phyloP scores from a whole-genome alignment of 176 grass and related monocot genomes.

The Carex cristatella region DNA sequence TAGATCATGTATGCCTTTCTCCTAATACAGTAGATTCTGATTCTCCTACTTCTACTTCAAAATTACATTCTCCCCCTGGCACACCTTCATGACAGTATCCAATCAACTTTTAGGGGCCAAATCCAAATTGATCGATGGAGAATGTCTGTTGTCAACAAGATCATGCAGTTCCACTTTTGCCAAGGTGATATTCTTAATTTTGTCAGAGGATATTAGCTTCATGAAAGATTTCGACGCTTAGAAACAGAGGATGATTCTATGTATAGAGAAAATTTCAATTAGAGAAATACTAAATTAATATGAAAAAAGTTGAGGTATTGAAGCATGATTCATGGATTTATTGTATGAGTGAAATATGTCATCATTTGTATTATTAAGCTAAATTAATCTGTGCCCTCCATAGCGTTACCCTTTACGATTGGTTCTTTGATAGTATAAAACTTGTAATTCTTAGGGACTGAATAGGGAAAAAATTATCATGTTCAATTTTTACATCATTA shows the following conservation, averaged over 20 bases:
- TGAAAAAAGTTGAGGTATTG: background rate
- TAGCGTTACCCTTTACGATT: background rate
- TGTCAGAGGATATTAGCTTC: background rate
- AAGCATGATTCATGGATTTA: background rate
- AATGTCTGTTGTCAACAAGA: background rate
- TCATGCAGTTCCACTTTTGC: background rate
- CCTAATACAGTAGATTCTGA: background rate
- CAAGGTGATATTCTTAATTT: background rate
- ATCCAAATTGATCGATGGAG: background rate
- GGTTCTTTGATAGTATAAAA: background rate
- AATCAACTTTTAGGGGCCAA: background rate
- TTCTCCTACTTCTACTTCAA: constrained; percentile 24
- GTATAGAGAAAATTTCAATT: constrained; percentile 12
- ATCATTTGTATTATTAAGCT: background rate
- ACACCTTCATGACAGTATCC: constrained; percentile 10
- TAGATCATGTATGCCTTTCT: background rate
- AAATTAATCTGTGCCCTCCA: background rate
- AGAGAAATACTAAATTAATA: background rate
- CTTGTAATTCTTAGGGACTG: background rate
- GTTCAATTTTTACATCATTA: background rate
- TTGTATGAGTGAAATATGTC: background rate
- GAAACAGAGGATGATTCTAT: background rate
- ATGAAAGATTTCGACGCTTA: background rate
- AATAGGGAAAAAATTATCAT: background rate
- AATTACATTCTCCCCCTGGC: constrained; percentile 14